Conservation (phyloP, 345 rosid genomes). For the Heritiera littoralis region DNA sequence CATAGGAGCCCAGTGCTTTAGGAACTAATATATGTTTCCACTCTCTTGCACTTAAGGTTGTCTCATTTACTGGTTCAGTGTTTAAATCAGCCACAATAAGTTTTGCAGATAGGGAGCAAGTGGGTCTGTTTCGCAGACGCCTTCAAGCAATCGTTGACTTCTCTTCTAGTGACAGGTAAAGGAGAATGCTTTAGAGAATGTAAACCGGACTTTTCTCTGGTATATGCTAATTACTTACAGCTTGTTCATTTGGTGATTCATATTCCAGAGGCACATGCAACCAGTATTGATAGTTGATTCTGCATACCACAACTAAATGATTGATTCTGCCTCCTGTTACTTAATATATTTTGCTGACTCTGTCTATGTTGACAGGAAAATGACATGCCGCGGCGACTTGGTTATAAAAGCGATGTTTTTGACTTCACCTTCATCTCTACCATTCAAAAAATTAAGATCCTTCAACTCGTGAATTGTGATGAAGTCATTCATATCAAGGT, state of each 20-base stretch:
- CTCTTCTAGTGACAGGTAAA: not conserved
- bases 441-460: slow-evolving; percentile 19
- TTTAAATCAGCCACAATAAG: not conserved
- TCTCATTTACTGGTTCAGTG: not conserved
- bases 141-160: not conserved
- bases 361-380: slow-evolving; percentile 9
- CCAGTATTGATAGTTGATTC: not conserved
- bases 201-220: not conserved
- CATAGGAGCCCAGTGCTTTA: not conserved
- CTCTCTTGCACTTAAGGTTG: not conserved
- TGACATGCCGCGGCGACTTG: slow-evolving; percentile 15
- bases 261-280: not conserved
- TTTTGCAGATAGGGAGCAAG: not conserved
- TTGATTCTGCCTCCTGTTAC: not conserved
- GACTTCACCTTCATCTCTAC: not conserved
- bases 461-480: not conserved
- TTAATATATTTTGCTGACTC: not conserved
- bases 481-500: not conserved
- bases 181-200: not conserved
- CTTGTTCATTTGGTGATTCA: not conserved
- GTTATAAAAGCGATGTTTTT: not conserved
- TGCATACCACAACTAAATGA: not conserved
- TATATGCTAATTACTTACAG: not conserved
- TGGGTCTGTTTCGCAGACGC: not conserved
- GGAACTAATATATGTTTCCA: not conserved